Percentiles rank a stretch among this genome's conserved stretches.
phyloP scores from a whole-genome alignment of 257 asterid genomes.

The Euphrasia confusa region DNA sequence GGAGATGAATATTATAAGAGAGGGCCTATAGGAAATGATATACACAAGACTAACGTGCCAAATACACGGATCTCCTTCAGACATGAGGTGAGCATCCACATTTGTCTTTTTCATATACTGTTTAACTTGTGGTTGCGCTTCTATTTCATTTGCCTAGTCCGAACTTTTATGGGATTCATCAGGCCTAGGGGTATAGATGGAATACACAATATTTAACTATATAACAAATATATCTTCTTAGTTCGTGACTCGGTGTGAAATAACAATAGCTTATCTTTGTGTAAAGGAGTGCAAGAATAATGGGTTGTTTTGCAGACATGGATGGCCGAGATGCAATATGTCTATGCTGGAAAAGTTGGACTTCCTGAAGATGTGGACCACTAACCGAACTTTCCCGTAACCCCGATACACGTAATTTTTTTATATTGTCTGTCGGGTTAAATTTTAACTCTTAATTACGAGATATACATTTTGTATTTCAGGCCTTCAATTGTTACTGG shows the following conservation, averaged over 20 bases:
- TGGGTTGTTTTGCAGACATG: conserved; percentile 56
- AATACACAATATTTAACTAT: no score
- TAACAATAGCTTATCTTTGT: no score
- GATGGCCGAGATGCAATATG: conserved; percentile 80
- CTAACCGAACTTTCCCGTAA: conserved; percentile 14
- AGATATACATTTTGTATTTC: background rate
- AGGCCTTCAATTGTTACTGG: no score
- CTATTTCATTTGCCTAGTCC: no score
- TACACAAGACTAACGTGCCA: conserved; percentile 92
- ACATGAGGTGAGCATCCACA: conserved; percentile 54
- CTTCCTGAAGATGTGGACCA: conserved; percentile 65
- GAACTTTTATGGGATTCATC: no score
- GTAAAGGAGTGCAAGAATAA: no score
- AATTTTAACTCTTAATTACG: background rate
- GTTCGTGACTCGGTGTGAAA: no score
- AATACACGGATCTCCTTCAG: conserved; percentile 75
- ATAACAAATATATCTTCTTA: no score
- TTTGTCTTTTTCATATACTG: conserved; percentile 16
- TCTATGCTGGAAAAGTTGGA: conserved; percentile 61
- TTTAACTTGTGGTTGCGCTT: no score
- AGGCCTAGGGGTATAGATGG: no score
- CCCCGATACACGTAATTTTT: background rate
- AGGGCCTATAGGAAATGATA: conserved; percentile 72
- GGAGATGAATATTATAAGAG: conserved; percentile 64
- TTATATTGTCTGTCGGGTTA: background rate